Evolutionary conservation across 106 monocot genomes (phyloP), one percentile per base, ranked within the genome.

Genomic region (Allium fistulosum): DNA sequence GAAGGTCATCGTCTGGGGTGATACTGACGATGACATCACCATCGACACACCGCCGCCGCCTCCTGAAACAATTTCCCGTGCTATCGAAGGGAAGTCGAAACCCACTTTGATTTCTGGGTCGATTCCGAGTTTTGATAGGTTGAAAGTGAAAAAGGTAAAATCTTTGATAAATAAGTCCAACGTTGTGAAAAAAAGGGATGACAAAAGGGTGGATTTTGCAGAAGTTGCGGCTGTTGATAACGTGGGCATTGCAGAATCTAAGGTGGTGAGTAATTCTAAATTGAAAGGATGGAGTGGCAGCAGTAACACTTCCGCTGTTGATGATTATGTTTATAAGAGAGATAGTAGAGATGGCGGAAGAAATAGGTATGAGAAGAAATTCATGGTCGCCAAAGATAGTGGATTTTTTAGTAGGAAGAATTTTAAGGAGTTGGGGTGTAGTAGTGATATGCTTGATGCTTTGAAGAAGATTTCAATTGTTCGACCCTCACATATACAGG

Each of bases 401-500:
- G 79, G 80, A 46, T 99, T 99, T 61, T 99, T 93, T 68, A 99
- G 90, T 66, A 68, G 78, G 16, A 90, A 71, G 61, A 83, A 83
- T 27, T 93, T 99, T 55, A 83, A 78, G 61, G 85, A 93, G 59
- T 62, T 93, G 56, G 93, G 93, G 46, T 99, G 90, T 73, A 80
- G 62, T 66, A 78, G 83, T 71, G 66, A 80, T 46, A 85, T 99
- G 81, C 60, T 90, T 16, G 69, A 71, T 57, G 66, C 83, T 48
- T 69, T 99, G n/a, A 69, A 55, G 53, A 76, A 62, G 47, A 79
- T 73, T 52, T 66, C 51, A 1, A 83, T 90, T 69, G 48, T 73
- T 57, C 87, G 83, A 48, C 99, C 99, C 13, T 90, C 99, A 10
- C 86, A 93, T 84, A 93, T 93, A 76, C 99, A 99, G 92, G 99